These are phyloP conservation scores for Auriculariales sp. DNA, from an alignment of 768 basidiomycete species.

Conservation along the genomic window DNA sequence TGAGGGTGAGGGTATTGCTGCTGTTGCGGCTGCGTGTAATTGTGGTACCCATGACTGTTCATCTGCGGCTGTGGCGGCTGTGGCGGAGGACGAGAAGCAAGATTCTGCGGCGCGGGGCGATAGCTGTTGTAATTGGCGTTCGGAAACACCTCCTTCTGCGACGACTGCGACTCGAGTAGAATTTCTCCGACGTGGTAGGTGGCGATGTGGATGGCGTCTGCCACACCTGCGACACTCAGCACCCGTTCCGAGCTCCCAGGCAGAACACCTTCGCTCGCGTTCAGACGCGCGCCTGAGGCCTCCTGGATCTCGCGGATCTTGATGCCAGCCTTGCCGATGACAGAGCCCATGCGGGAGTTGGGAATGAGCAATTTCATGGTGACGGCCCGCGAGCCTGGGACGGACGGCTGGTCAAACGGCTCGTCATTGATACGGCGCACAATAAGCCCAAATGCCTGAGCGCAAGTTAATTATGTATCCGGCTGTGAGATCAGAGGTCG, in stretches of 20 bases:
- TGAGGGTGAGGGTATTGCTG: slow-evolving; percentile 5
- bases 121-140: slow-evolving; percentile 40
- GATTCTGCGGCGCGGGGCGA: slow-evolving; percentile 45
- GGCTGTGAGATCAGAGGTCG: slow-evolving; percentile 11
- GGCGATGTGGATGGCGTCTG: slow-evolving; percentile 97
- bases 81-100: slow-evolving; percentile 27
- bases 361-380: slow-evolving; percentile 99
- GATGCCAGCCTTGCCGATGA: slow-evolving; percentile 92
- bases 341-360: slow-evolving; percentile 97
- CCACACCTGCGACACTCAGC: slow-evolving; percentile 93
- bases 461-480: background rate
- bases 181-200: slow-evolving; percentile 99
- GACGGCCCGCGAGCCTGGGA: slow-evolving; percentile 94
- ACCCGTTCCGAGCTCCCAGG: slow-evolving; percentile 99
- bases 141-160: slow-evolving; percentile 16
- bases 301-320: slow-evolving; percentile 99
- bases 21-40: too few relatives aligned
- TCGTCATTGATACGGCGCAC: slow-evolving; percentile 98
- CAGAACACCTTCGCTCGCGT: slow-evolving; percentile 96
- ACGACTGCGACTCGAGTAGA: slow-evolving; percentile 76
- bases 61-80: slow-evolving; percentile 32
- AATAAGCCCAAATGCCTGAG: slow-evolving; percentile 92
- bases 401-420: slow-evolving; percentile 93
- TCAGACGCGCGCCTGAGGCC: slow-evolving; percentile 88
- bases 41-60: slow-evolving; percentile 38